Evolutionary conservation across 2,329 filamentous ascomycete species (phyloP), one percentile per base, ranked within the genome.

Genomic region (Penicillium vulpinum): DNA sequence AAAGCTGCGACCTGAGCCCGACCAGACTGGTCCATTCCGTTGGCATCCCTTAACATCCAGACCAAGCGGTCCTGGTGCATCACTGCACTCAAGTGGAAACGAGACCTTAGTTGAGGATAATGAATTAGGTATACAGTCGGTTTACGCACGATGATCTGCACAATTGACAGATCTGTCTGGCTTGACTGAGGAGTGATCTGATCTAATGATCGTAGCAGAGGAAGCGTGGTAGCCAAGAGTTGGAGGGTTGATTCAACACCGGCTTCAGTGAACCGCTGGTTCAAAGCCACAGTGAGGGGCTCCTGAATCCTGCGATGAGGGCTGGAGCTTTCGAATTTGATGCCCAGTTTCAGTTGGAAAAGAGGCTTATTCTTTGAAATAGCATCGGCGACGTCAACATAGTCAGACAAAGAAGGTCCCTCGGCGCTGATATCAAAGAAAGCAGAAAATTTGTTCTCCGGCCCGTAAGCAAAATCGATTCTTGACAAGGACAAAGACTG

Each of bases 231-330:
- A 5, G 62, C 62, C 28, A 78, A 67, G 28, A 74, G 57, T 24
- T 67, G 66, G 26, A 74, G 58, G 21, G 72, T 62, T 33, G 61
- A 61, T 41, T 71, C 65, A 38, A 77, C 56, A 10, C 70, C 67
- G 3, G 66, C 54, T 43, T 70, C 68, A 22, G 67, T 57, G 31
- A 67, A 66, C 28, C 62, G 57, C 24, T 66, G 62, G 48, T 77
- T 78, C 44, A 77, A 60, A 44, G 66, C 70, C 47, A 70, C 66
- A 2, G 71, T 69, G 13, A 78, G 64, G n/a, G 75, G 62, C 47
- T 73, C 71, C 59, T 71, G 72, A 46, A 78, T 74, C 28, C 75
- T 73, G 41, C 74, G 72, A 62, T 77, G 75, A 41, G 74, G 75
- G 48, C 72, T 77, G 24, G 66, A 61, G 31, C 56, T 58, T 57